Base-by-base conservation (phyloP, 306 rosid species). In the Spatholobus suberectus region DNA sequence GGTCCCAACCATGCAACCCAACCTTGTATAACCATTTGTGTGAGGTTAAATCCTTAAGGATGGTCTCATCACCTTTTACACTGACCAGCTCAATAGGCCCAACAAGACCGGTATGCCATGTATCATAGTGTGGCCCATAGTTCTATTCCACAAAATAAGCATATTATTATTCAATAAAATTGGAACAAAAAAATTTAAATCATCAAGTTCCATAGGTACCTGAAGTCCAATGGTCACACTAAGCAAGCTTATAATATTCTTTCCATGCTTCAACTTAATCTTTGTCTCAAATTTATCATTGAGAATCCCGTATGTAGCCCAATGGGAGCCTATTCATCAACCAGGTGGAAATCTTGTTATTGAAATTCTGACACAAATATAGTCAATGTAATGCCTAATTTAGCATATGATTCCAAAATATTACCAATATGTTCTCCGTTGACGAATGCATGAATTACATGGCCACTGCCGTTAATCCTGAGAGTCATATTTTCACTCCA, bases 351-450 rank as follows among this genome's bases (percentile, higher is more conserved):
- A 46, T 17, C 7, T 23, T 18, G 4, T 70, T 40, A 29, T 35
- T 10, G 3, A 8, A 58, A 17, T 8, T 62, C 2, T 23, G 0
- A 6, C 17, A 18, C 27, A 43, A 72, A 3, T 7, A 34, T 20
- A 44, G 8, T 21, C n/a, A 8, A 51, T 20, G n/a, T 12, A 15
- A 27, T 43, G 37, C 44, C 44, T 59, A 27, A 29, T 59, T 2
- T 4, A 1, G 4, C 18, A 67, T 26, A 6, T 8, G 20, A 6
- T 32, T 59, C 35, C 27, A 2, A 61, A 26, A 37, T 27, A 9
- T 51, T 88, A 91, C 95, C 91, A 43, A 78, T 15, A 77, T 88
- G 78, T 73, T 85, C 47, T 15, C 93, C 95, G 27, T 89, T 91
- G 21, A 83, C 24, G 29, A 65, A 89, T 9, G 89, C 89, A 63